phyloP scores from a whole-genome alignment of 495 filamentous ascomycete genomes.

The Recurvomyces mirabilis region DNA sequence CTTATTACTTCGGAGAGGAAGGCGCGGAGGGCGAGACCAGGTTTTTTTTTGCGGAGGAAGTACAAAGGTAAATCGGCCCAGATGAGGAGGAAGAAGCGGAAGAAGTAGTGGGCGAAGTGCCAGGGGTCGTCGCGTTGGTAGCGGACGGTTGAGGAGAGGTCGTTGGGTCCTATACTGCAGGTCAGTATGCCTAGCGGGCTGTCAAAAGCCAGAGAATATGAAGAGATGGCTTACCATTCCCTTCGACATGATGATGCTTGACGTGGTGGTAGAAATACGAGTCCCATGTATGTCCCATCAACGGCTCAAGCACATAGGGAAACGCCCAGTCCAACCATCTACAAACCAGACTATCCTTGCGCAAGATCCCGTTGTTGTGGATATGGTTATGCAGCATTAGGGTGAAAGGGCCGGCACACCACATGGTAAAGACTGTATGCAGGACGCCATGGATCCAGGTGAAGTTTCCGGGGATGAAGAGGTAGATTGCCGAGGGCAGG shows the following conservation, averaged over 20 bases:
- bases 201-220: background rate
- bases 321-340: slow-evolving; percentile 47
- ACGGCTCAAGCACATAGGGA: slow-evolving; percentile 61
- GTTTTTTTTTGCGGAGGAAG: slow-evolving; percentile 49
- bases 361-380: slow-evolving; percentile 52
- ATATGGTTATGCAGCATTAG: slow-evolving; percentile 78
- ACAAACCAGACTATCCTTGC: slow-evolving; percentile 18
- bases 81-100: slow-evolving; percentile 57
- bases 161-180: slow-evolving; percentile 40
- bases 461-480: slow-evolving; percentile 60
- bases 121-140: slow-evolving; percentile 59
- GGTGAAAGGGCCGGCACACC: slow-evolving; percentile 60
- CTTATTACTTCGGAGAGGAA: slow-evolving; percentile 44
- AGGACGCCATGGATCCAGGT: slow-evolving; percentile 50
- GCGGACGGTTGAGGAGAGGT: slow-evolving; percentile 62
- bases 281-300: slow-evolving; percentile 77
- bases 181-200: background rate
- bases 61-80: slow-evolving; percentile 68
- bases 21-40: slow-evolving; percentile 38
- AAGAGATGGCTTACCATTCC: slow-evolving; percentile 41
- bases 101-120: slow-evolving; percentile 57
- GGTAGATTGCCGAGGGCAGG: slow-evolving; percentile 51
- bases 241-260: slow-evolving; percentile 75
- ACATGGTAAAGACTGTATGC: slow-evolving; percentile 51
- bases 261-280: slow-evolving; percentile 77